A percentile compares a stretch with the other conserved stretches of the same genome.
Evolutionary conservation across 2,329 filamentous ascomycete genomes (phyloP).

Genomic region (Biscogniauxia marginata): DNA sequence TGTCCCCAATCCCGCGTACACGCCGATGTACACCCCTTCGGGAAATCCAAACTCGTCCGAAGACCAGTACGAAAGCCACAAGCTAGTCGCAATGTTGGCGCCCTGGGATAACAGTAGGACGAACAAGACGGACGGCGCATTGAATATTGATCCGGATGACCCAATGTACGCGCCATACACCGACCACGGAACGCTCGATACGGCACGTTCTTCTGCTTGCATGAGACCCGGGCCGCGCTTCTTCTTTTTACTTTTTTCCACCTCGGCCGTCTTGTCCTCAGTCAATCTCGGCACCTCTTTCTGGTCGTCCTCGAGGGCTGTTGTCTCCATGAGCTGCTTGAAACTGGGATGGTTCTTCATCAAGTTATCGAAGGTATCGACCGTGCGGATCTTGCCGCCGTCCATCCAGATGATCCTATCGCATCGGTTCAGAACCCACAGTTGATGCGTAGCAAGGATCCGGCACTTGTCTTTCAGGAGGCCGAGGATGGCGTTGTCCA

Average conservation of each 20-base stretch:
- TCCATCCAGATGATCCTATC: constrained; percentile 95
- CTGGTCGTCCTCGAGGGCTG: constrained; percentile 67
- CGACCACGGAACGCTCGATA: constrained; percentile 73
- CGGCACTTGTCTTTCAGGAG: constrained; percentile 86
- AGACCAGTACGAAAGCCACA: constrained; percentile 96
- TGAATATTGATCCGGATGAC: constrained; percentile 70
- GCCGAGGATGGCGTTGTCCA: constrained; percentile 91
- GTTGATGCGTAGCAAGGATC: constrained; percentile 89
- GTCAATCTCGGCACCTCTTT: constrained; percentile 51
- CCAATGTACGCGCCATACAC: constrained; percentile 77
- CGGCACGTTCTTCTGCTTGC: constrained; percentile 67
- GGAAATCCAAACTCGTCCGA: constrained; percentile 70
- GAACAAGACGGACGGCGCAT: constrained; percentile 61
- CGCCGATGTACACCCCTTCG: constrained; percentile 69
- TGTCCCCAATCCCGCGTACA: constrained; percentile 69
- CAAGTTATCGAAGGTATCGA: constrained; percentile 87
- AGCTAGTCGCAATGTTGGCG: constrained; percentile 79
- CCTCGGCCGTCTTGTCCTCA: constrained; percentile 45
- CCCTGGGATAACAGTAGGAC: constrained; percentile 73
- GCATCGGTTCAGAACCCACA: constrained; percentile 87
- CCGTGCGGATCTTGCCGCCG: constrained; percentile 74
- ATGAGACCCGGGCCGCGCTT: constrained; percentile 65
- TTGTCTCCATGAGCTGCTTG: constrained; percentile 80
- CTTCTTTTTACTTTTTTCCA: constrained; percentile 48
- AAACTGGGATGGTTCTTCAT: constrained; percentile 79